Evolutionary conservation across 2,329 filamentous ascomycete species (phyloP), one percentile per base, ranked within the genome.

Genomic region (Penicillium janthinellum): DNA sequence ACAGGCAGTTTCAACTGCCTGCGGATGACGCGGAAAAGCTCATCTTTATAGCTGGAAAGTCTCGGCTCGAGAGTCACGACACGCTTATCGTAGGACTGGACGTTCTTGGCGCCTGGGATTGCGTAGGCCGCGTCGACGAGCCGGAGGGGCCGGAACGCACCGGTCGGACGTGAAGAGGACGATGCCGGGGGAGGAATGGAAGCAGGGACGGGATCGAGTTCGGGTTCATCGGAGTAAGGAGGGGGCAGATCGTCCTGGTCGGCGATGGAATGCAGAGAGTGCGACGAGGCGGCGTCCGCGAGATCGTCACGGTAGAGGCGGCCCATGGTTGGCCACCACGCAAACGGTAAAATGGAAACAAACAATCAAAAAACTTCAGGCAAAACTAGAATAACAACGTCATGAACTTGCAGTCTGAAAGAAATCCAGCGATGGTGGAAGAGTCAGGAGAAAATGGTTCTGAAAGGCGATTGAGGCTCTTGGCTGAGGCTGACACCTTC

Each of bases 181-280:
- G 35, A 5, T 34, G n/a, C 51, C 42, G 58, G 49, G 35, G 25
- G 31, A 11, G n/a, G 34, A 7, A 8, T 37, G 11, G 34, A 41
- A 6, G 22, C 15, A 25, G 51, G 31, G 8, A 28, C n/a, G n/a
- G 41, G 11, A 35, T 54, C 28, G 50, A 45, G 17, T 25, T 61
- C 60, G 20, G 63, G 61, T 5, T 67, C 65, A 17, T 69, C 67
- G 47, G 64, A 58, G 45, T 69, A 69, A 35, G 67, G 67, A 51
- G 67, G 67, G 8, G 65, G 67, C 31, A 63, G 60, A n/a, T 66
- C 64, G 22, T 62, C 58, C 15, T 48, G 54, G 20, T 62, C 56
- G 39, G 61, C 58, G 37, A 66, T 47, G 25, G 64, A 61, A 51
- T 63, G 65, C 17, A 67, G 62, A 4, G 67, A 67, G 53, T 59